A percentile compares a stretch with the other conserved stretches of the same genome.
Conservation (phyloP, 306 rosid species). For the Begonia peltatifolia region DNA sequence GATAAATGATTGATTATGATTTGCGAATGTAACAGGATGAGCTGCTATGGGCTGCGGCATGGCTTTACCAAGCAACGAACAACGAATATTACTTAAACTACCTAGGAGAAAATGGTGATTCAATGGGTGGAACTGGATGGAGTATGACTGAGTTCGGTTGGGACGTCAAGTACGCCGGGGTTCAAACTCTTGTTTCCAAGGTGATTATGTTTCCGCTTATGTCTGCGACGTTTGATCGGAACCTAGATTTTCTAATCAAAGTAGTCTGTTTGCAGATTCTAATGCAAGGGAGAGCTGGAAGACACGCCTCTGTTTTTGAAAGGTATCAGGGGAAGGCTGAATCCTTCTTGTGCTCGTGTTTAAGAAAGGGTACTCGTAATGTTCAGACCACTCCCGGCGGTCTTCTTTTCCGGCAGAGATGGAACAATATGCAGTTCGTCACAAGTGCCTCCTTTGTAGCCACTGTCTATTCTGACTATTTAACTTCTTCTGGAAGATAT, state of each 20-base stretch:
- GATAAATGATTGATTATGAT: not conserved
- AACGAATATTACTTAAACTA: conserved; percentile 70
- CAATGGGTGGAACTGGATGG: conserved; percentile 99
- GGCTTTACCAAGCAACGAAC: conserved; percentile 86
- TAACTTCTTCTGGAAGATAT: conserved; percentile 38
- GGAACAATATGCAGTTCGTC: conserved; percentile 98
- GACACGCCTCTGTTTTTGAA: conserved; percentile 48
- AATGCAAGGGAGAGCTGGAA: conserved; percentile 78
- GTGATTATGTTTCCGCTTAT: conserved; percentile 15
- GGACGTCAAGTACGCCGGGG: conserved; percentile 96
- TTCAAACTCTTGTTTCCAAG: conserved; percentile 86
- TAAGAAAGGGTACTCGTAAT: conserved; percentile 59
- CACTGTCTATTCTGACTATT: conserved; percentile 91
- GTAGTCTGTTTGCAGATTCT: conserved; percentile 34
- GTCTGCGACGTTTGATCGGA: not conserved
- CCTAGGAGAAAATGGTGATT: conserved; percentile 71
- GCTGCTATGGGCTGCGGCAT: conserved; percentile 94
- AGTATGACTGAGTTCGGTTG: conserved; percentile 84
- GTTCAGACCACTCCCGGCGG: conserved; percentile 93
- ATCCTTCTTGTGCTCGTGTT: conserved; percentile 70
- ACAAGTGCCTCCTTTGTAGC: conserved; percentile 79
- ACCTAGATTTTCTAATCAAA: not conserved
- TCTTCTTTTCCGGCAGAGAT: conserved; percentile 79
- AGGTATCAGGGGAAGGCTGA: conserved; percentile 67
- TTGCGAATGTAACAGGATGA: conserved; percentile 42